Evolutionary conservation across 2,329 filamentous ascomycete species (phyloP).

Genomic region (Exophiala spinifera): DNA sequence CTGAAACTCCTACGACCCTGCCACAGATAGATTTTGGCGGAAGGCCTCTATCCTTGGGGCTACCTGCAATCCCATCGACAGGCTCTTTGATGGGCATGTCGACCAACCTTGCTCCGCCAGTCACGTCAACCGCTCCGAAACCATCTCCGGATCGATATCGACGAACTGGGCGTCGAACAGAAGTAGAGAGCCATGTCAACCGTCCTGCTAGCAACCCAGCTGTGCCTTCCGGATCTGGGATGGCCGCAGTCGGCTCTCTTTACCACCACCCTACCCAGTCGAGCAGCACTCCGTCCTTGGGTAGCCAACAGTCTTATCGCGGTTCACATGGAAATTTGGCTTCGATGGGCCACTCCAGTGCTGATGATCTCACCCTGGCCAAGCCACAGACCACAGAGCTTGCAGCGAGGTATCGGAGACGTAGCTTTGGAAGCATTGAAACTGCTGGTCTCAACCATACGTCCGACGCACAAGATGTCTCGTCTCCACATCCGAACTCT

Average conservation of each 20-base stretch:
- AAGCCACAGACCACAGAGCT: conserved; percentile 55
- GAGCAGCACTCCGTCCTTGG: conserved; percentile 35
- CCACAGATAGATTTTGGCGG: conserved; percentile 22
- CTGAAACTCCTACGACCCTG: conserved; percentile 9
- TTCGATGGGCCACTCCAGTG: conserved; percentile 58
- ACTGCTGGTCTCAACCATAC: conserved; percentile 39
- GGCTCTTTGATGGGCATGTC: conserved; percentile 19
- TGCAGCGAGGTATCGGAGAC: conserved; percentile 72
- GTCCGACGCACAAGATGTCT: conserved; percentile 29
- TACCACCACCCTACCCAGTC: conserved; percentile 48
- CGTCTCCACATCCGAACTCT: conserved; percentile 34
- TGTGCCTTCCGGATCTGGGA: conserved; percentile 51
- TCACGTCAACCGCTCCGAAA: conserved; percentile 49
- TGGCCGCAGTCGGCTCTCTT: conserved; percentile 55
- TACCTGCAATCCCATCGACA: conserved; percentile 18
- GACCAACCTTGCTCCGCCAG: conserved; percentile 1
- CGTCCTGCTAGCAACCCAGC: conserved; percentile 37
- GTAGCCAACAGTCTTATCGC: conserved; percentile 32
- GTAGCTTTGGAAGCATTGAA: conserved; percentile 72
- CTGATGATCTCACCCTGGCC: conserved; percentile 66
- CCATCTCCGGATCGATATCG: conserved; percentile 80
- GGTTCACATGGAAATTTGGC: conserved; percentile 42
- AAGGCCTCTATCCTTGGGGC: conserved; percentile 18
- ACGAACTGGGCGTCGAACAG: conserved; percentile 59
- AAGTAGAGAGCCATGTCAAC: conserved; percentile 32